phyloP scores from a whole-genome alignment of 805 yeast genomes.

The Pichia thaimueangensis region DNA sequence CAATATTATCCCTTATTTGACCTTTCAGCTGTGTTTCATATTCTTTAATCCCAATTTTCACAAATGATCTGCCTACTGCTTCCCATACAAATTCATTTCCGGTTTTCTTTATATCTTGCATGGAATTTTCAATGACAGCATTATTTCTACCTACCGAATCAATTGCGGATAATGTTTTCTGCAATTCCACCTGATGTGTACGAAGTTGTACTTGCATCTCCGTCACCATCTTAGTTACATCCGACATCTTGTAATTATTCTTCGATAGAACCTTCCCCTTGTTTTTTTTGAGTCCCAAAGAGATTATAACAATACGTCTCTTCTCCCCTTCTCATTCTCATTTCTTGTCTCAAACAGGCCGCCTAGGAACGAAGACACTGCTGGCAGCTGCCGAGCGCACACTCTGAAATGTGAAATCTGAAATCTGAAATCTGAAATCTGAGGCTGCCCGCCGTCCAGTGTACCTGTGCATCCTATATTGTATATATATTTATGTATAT shows the following conservation, averaged over 20 bases:
- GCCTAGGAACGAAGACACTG: no score
- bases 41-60: constrained; percentile 36
- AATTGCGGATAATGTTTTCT: constrained; percentile 47
- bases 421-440: no score
- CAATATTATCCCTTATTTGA: constrained; percentile 51
- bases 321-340: no score
- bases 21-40: constrained; percentile 44
- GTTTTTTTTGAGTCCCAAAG: no score
- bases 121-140: constrained; percentile 50
- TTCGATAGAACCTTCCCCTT: no score
- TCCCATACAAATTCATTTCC: constrained; percentile 63
- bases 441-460: no score
- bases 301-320: no score
- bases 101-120: constrained; percentile 43
- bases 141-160: constrained; percentile 43
- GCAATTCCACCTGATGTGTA: constrained; percentile 53
- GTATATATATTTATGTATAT: no score
- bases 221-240: constrained; percentile 31
- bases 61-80: constrained; percentile 75
- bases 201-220: constrained; percentile 65
- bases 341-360: no score
- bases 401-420: no score
- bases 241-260: constrained; percentile 9
- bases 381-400: no score
- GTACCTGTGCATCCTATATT: no score